Base-by-base conservation (phyloP, 495 filamentous ascomycete genomes). In the Penicillium arizonense region DNA sequence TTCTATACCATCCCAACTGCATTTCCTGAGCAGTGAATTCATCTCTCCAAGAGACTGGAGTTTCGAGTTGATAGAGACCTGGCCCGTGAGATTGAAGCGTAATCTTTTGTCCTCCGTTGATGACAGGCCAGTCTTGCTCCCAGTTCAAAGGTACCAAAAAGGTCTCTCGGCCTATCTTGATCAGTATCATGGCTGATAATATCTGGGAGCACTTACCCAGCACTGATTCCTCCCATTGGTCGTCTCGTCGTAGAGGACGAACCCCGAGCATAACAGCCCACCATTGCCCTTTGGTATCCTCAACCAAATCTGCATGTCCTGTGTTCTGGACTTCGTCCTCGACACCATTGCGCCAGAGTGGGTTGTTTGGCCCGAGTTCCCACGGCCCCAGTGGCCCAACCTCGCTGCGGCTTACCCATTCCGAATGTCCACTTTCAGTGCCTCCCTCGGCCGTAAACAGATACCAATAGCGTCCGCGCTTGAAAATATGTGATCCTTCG, bases 371-470 rank as follows among this genome's bases (percentile, higher is more conserved):
- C 0, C 59, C 69, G 0, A 67, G 40, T 50, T 82, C 78, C 61
- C 80, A 87, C 0, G 84, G 85, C 2, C 84, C 85, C 62, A 72
- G 61, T 57, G 44, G 83, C 67, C 44, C 76, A 61, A 23, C 42
- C 28, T 63, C 59, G 44, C 67, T 71, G 14, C 70, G 69, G 57
- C 55, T 59, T 0, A 75, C 71, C 69, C 70, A 75, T 56, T 74
- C 70, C 69, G 79, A 68, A 81, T 84, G 42, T 58, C 81, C 56
- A 72, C 76, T 69, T 12, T 82, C 61, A 0, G 85, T 87, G 14
- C 85, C 85, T 1, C 83, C 84, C 70, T 89, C 85, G 0, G 84
- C 84, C 6, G 82, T 83, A 48, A 89, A 74, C 30, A 89, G 74
- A 55, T 88, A 89, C 60, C 86, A 87, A 63, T 79, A 87, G 0